Evolutionary conservation across 192 early-diverging fungal species (phyloP).

Genomic region (Gigaspora rosea): DNA sequence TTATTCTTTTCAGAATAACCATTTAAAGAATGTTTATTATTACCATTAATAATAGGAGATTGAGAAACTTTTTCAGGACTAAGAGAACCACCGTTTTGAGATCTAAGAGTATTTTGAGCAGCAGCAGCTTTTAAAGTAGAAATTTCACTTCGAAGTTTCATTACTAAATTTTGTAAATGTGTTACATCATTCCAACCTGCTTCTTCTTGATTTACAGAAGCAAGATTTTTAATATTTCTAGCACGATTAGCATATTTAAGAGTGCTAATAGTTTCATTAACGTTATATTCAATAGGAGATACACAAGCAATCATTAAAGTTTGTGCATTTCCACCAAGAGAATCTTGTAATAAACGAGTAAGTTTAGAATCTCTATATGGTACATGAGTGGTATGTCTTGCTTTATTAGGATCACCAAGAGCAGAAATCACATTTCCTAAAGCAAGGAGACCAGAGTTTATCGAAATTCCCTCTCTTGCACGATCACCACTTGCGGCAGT

Average conservation of each 20-base stretch:
- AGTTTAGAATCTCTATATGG: slow-evolving; percentile 98
- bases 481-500: slow-evolving; percentile 92
- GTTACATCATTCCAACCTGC: slow-evolving; percentile 63
- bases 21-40: neutral
- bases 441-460: slow-evolving; percentile 93
- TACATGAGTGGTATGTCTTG: slow-evolving; percentile 67
- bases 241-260: slow-evolving; percentile 95
- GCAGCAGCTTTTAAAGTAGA: slow-evolving; percentile 39
- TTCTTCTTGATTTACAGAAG: slow-evolving; percentile 76
- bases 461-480: slow-evolving; percentile 94
- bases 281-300: slow-evolving; percentile 79
- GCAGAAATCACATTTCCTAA: slow-evolving; percentile 98
- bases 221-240: slow-evolving; percentile 92
- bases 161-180: slow-evolving; percentile 62
- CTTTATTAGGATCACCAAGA: slow-evolving; percentile 72
- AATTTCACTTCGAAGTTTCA: slow-evolving; percentile 62
- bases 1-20: neutral
- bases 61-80: neutral
- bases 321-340: slow-evolving; percentile 90
- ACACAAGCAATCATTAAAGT: slow-evolving; percentile 97
- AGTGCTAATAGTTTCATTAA: slow-evolving; percentile 92
- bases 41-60: neutral
- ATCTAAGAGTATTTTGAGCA: neutral
- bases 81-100: neutral
- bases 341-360: slow-evolving; percentile 94